Evolutionary conservation across 1,139 yeast species (phyloP), one percentile per base, ranked within the genome.

Genomic region (Suhomyces kunorum): DNA sequence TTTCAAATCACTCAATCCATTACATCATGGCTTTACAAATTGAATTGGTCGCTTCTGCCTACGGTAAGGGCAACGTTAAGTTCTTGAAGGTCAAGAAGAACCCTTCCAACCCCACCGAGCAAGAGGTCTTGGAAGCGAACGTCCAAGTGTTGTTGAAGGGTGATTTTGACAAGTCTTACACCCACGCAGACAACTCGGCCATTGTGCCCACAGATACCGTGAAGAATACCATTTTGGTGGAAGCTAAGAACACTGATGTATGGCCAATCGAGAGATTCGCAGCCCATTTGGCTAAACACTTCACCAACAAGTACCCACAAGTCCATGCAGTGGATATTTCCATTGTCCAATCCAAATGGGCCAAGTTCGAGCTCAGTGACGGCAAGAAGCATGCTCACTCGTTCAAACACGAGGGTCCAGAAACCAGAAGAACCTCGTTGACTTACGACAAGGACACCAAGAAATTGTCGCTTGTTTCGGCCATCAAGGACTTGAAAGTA

Each of bases 161-260:
- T 46, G 77, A 74, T 40, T 83, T 89, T 53, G 95, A 85, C 46
- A 66, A 68, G 23, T 81, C 95, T 3, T 89, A 87, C 69, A 89
- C 96, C 39, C 60, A 83, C 47, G 96, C 96, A 28, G 95, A 89
- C 64, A 89, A 89, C 66, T 62, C 87, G 3, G 76, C 86, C n/a
- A 81, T 89, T 56, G 95, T 89, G 34, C 96, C 97, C 42, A 89
- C 97, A 9, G 97, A 89, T 64, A 88, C 96, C 1, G 90, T 88
- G 46, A 89, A 89, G 66, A 89, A 89, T 72, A 89, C 96, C 41
- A 80, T 87, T 49, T 74, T 82, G 61, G 69, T 89, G 28, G 82
- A 87, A 54, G 96, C 96, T 47, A 87, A 86, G 66, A 83, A 74
- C 55, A 75, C 80, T 43, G 87, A 87, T 45, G 86, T 81, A 32